Conservation (phyloP, 306 rosid species). For the Trifolium subterraneum region DNA sequence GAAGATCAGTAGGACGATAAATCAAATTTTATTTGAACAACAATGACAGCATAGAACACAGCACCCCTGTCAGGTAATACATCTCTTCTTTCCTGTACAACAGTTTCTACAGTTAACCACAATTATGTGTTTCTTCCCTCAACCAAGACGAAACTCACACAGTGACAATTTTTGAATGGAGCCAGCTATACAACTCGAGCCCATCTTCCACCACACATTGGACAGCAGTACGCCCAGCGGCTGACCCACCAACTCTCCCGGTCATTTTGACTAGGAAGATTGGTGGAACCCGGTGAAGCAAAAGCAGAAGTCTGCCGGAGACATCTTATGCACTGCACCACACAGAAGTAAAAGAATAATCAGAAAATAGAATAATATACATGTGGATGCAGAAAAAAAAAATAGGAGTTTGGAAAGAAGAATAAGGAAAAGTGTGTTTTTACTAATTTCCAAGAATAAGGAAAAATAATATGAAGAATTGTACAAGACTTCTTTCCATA, state of each 20-base stretch:
- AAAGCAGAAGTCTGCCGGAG: conserved; percentile 94
- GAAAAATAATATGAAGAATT: conserved; percentile 12
- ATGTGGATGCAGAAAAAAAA: not conserved
- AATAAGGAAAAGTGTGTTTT: not conserved
- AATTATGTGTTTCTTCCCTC: conserved; percentile 25
- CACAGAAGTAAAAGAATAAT: conserved; percentile 2
- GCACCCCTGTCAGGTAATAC: conserved; percentile 33
- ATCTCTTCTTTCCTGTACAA: conserved; percentile 41
- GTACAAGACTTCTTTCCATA: conserved; percentile 45
- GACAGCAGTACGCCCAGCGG: conserved; percentile 94
- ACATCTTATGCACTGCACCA: conserved; percentile 92
- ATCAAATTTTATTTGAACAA: no score
- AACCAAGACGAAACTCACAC: conserved; percentile 15
- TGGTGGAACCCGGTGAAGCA: conserved; percentile 64
- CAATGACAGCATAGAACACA: conserved; percentile 13
- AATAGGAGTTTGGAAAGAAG: conserved; percentile 13
- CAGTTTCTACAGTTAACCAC: conserved; percentile 4
- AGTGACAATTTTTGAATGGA: not conserved
- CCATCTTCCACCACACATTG: conserved; percentile 98
- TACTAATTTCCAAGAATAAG: conserved; percentile 20
- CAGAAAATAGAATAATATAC: conserved; percentile 30
- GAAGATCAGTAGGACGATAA: no score
- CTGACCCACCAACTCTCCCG: conserved; percentile 89
- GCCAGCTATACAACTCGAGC: conserved; percentile 78
- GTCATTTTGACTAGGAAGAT: conserved; percentile 59